Percentiles rank a stretch among this genome's conserved stretches.
phyloP scores from a whole-genome alignment of 2,329 filamentous ascomycete genomes.

The Hypoxylon sp. region DNA sequence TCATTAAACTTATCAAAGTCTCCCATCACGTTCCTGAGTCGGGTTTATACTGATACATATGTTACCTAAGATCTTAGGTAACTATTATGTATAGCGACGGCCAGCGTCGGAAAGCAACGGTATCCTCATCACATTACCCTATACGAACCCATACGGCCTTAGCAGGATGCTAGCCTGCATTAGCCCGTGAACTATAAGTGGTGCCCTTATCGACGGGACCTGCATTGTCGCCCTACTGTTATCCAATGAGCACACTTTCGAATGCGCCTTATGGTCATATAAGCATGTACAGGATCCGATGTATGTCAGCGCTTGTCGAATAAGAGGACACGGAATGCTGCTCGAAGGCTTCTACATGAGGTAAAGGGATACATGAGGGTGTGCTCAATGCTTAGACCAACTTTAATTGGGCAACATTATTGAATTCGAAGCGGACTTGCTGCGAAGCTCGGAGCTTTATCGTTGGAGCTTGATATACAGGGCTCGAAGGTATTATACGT shows the following conservation, averaged over 20 bases:
- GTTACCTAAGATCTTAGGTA: conserved; percentile 30
- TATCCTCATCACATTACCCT: not conserved
- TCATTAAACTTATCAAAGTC: too few relatives aligned
- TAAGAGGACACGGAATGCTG: conserved; percentile 14
- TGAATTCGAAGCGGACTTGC: not conserved
- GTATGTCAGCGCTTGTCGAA: conserved; percentile 10
- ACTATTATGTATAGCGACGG: conserved; percentile 26
- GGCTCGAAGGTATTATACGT: conserved; percentile 1
- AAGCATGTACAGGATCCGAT: conserved; percentile 4
- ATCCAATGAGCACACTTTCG: conserved; percentile 7
- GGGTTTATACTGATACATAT: not conserved
- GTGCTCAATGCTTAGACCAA: not conserved
- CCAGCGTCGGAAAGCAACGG: conserved; percentile 28
- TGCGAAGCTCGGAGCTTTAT: conserved; percentile 21
- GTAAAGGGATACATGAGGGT: conserved; percentile 3
- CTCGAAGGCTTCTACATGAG: not conserved
- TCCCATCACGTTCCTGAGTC: too few relatives aligned
- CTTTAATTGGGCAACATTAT: not conserved
- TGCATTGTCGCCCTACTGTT: conserved; percentile 25
- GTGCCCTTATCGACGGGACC: conserved; percentile 26
- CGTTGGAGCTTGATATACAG: not conserved
- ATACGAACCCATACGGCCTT: not conserved
- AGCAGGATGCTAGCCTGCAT: conserved; percentile 6
- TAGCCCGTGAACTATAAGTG: conserved; percentile 7
- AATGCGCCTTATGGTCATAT: conserved; percentile 35